Conservation (phyloP, 140 eudicot species). For the Flaveria floridana region DNA sequence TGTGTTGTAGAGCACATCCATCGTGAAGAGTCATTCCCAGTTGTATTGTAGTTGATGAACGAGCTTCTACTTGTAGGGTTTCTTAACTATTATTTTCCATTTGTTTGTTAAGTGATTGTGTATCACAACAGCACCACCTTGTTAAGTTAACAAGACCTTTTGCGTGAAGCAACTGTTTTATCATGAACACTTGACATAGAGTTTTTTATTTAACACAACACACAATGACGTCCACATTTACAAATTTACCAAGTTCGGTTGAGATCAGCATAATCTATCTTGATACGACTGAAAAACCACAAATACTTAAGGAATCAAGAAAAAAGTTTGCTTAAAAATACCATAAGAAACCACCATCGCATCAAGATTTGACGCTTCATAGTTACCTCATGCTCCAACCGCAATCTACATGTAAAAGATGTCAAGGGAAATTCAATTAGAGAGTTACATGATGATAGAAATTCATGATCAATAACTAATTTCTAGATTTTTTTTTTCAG, state of each 20-base stretch:
- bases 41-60: too few species aligned
- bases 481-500: neutral
- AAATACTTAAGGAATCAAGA: neutral
- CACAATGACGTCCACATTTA: conserved; percentile 17
- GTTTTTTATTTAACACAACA: conserved; percentile 14
- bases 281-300: conserved; percentile 24
- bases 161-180: neutral
- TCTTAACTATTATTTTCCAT: too few species aligned
- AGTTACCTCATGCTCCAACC: neutral
- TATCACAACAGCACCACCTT: too few species aligned
- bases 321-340: conserved; percentile 18
- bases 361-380: neutral
- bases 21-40: too few species aligned
- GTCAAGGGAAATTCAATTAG: conserved; percentile 8
- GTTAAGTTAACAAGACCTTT: neutral
- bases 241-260: neutral
- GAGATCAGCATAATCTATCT: conserved; percentile 21
- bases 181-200: neutral
- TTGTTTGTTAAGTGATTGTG: too few species aligned
- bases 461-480: neutral
- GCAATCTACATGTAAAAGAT: neutral
- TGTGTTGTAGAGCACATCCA: too few species aligned
- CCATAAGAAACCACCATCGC: conserved; percentile 14
- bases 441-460: neutral
- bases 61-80: too few species aligned